Conservation (phyloP, 2,329 filamentous ascomycete species). For the Podosphaera xanthii region DNA sequence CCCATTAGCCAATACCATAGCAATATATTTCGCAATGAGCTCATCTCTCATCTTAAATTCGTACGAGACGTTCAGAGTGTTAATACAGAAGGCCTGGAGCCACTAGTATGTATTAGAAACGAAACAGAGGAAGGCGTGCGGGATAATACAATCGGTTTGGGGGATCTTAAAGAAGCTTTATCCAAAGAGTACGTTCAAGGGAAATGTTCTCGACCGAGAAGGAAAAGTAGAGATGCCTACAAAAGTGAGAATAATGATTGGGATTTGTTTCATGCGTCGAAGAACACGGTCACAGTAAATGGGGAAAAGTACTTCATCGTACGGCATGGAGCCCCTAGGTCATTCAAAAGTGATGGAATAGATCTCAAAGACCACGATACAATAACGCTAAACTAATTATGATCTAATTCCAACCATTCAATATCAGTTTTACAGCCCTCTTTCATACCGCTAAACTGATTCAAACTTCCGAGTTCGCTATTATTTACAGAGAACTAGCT, state of each 20-base stretch:
- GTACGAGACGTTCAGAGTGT: constrained; percentile 69
- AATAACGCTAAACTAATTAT: too few relatives aligned
- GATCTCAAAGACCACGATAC: too few relatives aligned
- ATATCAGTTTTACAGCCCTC: too few relatives aligned
- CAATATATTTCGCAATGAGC: constrained; percentile 34
- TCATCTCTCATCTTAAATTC: constrained; percentile 71
- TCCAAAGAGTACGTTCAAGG: constrained; percentile 38
- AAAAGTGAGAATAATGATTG: background rate
- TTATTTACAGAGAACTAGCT: background rate
- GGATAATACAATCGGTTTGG: constrained; percentile 35
- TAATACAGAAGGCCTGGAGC: constrained; percentile 48
- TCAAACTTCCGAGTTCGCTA: background rate
- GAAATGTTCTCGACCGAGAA: constrained; percentile 12
- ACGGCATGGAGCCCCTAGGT: background rate
- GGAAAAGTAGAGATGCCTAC: background rate
- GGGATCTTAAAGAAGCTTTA: constrained; percentile 26
- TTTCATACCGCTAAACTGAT: too few relatives aligned
- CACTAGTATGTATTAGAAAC: constrained; percentile 60
- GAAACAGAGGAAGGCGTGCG: constrained; percentile 36
- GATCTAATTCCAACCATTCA: too few relatives aligned
- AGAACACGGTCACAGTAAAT: background rate
- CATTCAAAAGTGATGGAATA: too few relatives aligned
- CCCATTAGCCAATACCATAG: constrained; percentile 42
- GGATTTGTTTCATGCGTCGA: background rate
- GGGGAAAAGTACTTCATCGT: background rate